These are phyloP conservation scores for Leccinum uliginosum DNA, from an alignment of 768 basidiomycete species.

Conservation along the genomic window DNA sequence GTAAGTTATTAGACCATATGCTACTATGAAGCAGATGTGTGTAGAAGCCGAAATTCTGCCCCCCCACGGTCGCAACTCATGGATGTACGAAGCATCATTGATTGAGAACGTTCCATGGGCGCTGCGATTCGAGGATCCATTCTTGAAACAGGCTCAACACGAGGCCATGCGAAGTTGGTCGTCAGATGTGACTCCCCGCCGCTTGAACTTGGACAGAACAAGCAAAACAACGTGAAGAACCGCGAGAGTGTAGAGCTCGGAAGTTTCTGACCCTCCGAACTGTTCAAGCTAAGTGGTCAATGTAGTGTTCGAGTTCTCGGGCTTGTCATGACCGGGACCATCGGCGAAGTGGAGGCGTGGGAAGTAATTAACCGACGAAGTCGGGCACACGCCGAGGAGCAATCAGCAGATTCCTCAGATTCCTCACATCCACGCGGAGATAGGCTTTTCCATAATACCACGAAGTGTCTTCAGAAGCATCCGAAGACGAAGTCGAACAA, in stretches of 20 bases:
- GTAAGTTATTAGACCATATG: background rate
- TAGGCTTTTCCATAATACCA: background rate
- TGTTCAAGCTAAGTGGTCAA: background rate
- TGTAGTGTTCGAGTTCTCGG: background rate
- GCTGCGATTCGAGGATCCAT: background rate
- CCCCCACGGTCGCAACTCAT: background rate
- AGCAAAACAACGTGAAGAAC: too few relatives aligned
- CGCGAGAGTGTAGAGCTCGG: background rate
- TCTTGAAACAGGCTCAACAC: background rate
- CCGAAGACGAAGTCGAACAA: background rate
- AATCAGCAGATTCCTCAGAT: background rate
- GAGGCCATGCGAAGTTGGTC: background rate
- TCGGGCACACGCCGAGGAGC: background rate
- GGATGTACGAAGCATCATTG: background rate
- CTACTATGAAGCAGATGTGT: background rate
- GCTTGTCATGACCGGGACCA: background rate
- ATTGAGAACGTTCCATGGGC: background rate
- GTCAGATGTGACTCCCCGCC: background rate
- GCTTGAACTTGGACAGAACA: background rate
- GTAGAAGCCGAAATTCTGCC: background rate
- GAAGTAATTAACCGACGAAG: background rate
- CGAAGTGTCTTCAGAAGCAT: background rate
- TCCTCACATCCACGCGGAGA: background rate
- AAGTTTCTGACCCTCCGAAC: background rate
- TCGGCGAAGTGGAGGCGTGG: background rate